Conservation (phyloP, 2,329 filamentous ascomycete genomes). For the Pestalotiopsis sp. region DNA sequence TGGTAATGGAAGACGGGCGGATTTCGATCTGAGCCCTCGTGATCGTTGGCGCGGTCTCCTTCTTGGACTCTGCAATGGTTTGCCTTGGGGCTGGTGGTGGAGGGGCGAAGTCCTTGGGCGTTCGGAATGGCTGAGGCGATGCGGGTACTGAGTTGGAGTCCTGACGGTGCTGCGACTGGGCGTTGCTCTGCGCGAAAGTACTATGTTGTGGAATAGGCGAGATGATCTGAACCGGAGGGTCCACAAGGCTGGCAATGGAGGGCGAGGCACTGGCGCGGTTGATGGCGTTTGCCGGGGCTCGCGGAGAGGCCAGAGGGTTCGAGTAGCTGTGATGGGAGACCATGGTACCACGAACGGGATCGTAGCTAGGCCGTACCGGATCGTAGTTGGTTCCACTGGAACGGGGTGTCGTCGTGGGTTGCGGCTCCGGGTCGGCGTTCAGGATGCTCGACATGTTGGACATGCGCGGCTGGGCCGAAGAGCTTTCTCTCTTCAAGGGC, state of each 20-base stretch:
- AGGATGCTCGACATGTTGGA: slow-evolving; percentile 54
- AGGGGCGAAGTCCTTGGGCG: slow-evolving; percentile 33
- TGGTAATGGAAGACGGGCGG: slow-evolving; percentile 34
- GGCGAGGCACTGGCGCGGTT: slow-evolving; percentile 86
- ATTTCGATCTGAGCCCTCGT: slow-evolving; percentile 33
- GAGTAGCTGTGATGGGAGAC: slow-evolving; percentile 51
- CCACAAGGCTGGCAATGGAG: slow-evolving; percentile 87
- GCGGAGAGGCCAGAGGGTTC: slow-evolving; percentile 52
- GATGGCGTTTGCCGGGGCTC: slow-evolving; percentile 40
- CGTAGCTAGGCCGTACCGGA: slow-evolving; percentile 79
- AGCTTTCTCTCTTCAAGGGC: slow-evolving; percentile 50
- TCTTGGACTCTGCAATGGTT: slow-evolving; percentile 37
- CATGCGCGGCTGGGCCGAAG: slow-evolving; percentile 36
- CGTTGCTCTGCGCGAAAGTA: slow-evolving; percentile 33
- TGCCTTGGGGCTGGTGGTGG: slow-evolving; percentile 35
- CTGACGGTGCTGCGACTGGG: slow-evolving; percentile 30
- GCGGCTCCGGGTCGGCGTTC: slow-evolving; percentile 52
- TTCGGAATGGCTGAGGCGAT: slow-evolving; percentile 42
- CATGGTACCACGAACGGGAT: slow-evolving; percentile 65
- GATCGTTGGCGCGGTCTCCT: slow-evolving; percentile 28
- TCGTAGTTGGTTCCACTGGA: slow-evolving; percentile 86
- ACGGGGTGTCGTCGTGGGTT: slow-evolving; percentile 48
- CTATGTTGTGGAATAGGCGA: slow-evolving; percentile 40
- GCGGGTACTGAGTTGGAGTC: slow-evolving; percentile 41
- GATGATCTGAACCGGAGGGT: slow-evolving; percentile 58